Base-by-base conservation (phyloP, 495 filamentous ascomycete species). In the Neurospora sp. region DNA sequence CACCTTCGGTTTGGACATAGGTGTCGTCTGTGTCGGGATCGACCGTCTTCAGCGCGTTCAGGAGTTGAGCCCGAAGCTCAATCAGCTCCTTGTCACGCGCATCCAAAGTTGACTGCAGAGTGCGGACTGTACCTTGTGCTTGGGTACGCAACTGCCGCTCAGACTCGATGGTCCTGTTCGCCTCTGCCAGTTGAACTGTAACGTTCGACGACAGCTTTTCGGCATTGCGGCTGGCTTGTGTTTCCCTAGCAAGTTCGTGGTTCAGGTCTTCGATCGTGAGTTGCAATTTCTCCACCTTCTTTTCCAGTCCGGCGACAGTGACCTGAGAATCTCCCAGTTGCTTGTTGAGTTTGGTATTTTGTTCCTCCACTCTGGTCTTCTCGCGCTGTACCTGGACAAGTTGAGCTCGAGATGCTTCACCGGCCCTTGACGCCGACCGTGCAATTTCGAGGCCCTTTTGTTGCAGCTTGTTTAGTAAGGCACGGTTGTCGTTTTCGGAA, bases 401-500 rank as follows among this genome's bases (percentile, higher is more conserved):
- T 68, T 94, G 91, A n/a, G 90, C 87, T 22, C 94, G 89, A 61
- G 95, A 93, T 72, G 88, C 92, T 72, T 99, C 96, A 71, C 88
- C 93, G 38, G 93, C 96, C 72, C 89, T 90, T 3, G 95, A 96
- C 74, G 88, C 93, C 5, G 96, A 95, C 48, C 96, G 87, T 39
- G 94, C 95, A 78, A 99, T 96, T 78, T 99, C 96, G 9, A 99
- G 89, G 61, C 96, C 96, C 86, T 99, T 99, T 77, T 98, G 95
- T 76, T 99, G 96, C 12, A 99, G 86, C 81, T 98, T 98, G 79
- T 97, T 99, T 68, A 98, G 86, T 0, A 99, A 85, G 42, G 94
- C 90, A n/a, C 93, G 91, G 77, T 98, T 98, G 82, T 98, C 96
- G 77, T 98, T 98, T 77, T 99, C 96, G 0, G 96, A 98, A 39